Percentiles rank a stretch among this genome's conserved stretches.
These are phyloP conservation scores for Vigna radiata DNA, from an alignment of 306 rosid genomes.

Conservation along the genomic window DNA sequence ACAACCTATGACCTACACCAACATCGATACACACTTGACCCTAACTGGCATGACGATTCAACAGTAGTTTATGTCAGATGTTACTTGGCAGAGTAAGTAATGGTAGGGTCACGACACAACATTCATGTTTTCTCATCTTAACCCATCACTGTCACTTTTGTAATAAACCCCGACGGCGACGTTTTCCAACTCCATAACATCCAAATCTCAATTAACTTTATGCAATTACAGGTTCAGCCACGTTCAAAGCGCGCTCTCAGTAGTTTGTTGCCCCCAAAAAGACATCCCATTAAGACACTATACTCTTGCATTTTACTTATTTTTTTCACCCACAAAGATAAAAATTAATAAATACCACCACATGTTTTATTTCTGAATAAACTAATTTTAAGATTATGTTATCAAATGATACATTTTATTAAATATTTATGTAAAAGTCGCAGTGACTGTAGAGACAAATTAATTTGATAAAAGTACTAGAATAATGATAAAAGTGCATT, in stretches of 20 bases:
- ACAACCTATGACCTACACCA: neutral
- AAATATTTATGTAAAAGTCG: too few species aligned
- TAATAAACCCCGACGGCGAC: neutral
- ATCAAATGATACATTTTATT: too few species aligned
- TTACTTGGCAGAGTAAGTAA: slow-evolving; percentile 21
- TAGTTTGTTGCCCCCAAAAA: neutral
- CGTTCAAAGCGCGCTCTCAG: neutral
- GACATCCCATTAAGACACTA: neutral
- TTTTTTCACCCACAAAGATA: neutral
- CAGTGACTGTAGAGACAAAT: neutral
- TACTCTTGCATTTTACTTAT: neutral
- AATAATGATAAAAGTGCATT: too few species aligned
- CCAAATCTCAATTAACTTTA: neutral
- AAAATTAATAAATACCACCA: neutral
- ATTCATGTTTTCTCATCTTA: slow-evolving; percentile 33
- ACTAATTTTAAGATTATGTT: too few species aligned
- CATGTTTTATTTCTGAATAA: too few species aligned
- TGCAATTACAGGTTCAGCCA: neutral
- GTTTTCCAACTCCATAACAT: neutral
- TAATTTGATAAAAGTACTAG: too few species aligned
- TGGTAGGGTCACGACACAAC: slow-evolving; percentile 28
- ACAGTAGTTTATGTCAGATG: slow-evolving; percentile 16
- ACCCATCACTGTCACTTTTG: slow-evolving; percentile 9
- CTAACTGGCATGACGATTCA: slow-evolving; percentile 16
- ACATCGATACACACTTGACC: neutral